These are phyloP conservation scores for Nakazawaea holstii DNA, from an alignment of 805 yeast genomes.

Conservation along the genomic window DNA sequence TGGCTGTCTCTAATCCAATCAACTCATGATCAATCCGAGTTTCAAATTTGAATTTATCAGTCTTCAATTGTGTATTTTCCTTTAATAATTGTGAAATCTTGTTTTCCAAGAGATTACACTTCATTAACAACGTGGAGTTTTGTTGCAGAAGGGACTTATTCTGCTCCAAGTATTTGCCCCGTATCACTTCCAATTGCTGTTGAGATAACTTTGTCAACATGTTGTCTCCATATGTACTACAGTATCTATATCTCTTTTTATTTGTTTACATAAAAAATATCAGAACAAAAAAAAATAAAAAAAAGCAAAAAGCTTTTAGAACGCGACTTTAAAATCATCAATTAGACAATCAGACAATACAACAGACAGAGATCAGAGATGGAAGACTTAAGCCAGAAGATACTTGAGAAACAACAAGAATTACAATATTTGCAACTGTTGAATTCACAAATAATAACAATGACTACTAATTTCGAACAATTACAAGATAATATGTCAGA, in stretches of 20 bases:
- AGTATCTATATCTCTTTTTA: neutral
- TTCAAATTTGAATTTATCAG: slow-evolving; percentile 21
- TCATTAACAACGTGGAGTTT: slow-evolving; percentile 47
- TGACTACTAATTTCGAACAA: slow-evolving; percentile 42
- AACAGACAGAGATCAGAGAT: neutral
- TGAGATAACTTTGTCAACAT: neutral
- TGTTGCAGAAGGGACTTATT: slow-evolving; percentile 57
- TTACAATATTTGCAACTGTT: slow-evolving; percentile 44
- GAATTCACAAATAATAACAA: slow-evolving; percentile 35
- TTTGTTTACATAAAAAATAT: neutral
- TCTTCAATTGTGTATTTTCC: slow-evolving; percentile 40
- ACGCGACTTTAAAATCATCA: neutral
- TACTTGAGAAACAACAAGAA: slow-evolving; percentile 45
- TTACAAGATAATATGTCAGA: slow-evolving; percentile 43
- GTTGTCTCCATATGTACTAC: neutral
- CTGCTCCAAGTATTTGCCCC: slow-evolving; percentile 31
- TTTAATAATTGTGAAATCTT: slow-evolving; percentile 42
- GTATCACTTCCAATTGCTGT: slow-evolving; percentile 13
- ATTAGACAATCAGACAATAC: too few relatives aligned
- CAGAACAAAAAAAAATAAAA: neutral
- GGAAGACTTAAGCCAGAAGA: slow-evolving; percentile 20
- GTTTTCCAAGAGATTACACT: slow-evolving; percentile 47
- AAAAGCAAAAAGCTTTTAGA: neutral
- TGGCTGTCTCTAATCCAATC: slow-evolving; percentile 11
- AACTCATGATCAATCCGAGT: slow-evolving; percentile 9